Evolutionary conservation across 2,329 filamentous ascomycete genomes (phyloP), one percentile per base, ranked within the genome.

Genomic region (Fonsecaea erecta): DNA sequence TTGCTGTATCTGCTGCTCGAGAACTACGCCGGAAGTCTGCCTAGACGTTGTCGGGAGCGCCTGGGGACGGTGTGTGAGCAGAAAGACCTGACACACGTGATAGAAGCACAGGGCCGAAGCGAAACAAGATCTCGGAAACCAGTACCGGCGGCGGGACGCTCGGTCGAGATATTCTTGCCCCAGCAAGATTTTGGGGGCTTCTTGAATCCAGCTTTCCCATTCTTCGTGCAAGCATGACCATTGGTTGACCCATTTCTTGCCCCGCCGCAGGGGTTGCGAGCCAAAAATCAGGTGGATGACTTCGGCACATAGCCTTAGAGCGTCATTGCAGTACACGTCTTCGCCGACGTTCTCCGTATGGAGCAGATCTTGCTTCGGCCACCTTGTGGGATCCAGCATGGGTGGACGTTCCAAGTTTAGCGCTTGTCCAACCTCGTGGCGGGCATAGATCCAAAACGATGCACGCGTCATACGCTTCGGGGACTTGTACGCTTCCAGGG

Each of bases 1-100:
- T 18, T 54, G 16, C 37, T 62, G 51, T n/a, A 52, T 52, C 26
- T 52, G 46, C 14, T n/a, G 3, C n/a, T 52, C 46, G 9, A n/a
- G 46, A n/a, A 21, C n/a, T 14, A 37, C 4, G 35, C 35, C 34
- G 11, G 35, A 16, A 14, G 35, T 37, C 35, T 37, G 35, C 35
- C 3, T 14, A 1, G 35, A 9, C 11, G 11, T 14, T 12, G 8
- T 37, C 35, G 8, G 35, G 35, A 16, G 4, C 35, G 11, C 16
- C 11, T 37, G 12, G 35, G 35, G 35, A 37, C 2, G 35, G 35
- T 16, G 8, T 2, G 35, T 14, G 35, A 37, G 14, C 14, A 52
- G 46, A 24, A 52, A 28, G 1, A 52, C n/a, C 46, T 52, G 18
- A 4, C 6, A 52, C 11, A 62, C 28, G 9, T 55, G 24, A 11